These are phyloP conservation scores for Tolypocladium pustulatum DNA, from an alignment of 2,329 filamentous ascomycete genomes.

Conservation along the genomic window DNA sequence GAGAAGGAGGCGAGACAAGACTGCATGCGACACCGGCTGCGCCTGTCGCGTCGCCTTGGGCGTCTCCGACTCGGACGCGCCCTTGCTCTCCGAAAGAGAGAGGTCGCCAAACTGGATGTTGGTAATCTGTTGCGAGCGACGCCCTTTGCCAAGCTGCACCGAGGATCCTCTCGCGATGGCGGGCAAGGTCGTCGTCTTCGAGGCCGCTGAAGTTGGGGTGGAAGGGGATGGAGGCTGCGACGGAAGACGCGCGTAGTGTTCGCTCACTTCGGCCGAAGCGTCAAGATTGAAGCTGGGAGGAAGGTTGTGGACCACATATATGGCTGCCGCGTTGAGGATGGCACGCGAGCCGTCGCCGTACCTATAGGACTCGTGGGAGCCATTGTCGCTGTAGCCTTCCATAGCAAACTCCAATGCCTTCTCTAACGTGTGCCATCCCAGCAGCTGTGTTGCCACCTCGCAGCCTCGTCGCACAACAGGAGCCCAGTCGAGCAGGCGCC, in stretches of 20 bases:
- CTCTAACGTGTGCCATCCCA: slow-evolving; percentile 55
- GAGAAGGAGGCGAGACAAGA: slow-evolving; percentile 56
- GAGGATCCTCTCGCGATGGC: slow-evolving; percentile 26
- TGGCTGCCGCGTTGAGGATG: slow-evolving; percentile 44
- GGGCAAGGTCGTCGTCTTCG: slow-evolving; percentile 7
- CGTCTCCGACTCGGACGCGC: slow-evolving; percentile 17
- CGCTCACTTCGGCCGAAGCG: slow-evolving; percentile 23
- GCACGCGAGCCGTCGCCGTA: slow-evolving; percentile 41
- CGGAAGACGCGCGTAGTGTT: slow-evolving; percentile 30
- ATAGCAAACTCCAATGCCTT: slow-evolving; percentile 49
- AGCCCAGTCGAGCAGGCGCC: slow-evolving; percentile 44
- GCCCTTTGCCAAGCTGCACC: slow-evolving; percentile 23
- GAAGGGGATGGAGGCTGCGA: slow-evolving; percentile 9
- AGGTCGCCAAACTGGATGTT: slow-evolving; percentile 65
- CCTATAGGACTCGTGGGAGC: slow-evolving; percentile 33
- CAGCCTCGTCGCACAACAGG: slow-evolving; percentile 47
- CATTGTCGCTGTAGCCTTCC: slow-evolving; percentile 22
- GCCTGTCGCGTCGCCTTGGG: slow-evolving; percentile 14
- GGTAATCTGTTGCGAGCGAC: slow-evolving; percentile 42
- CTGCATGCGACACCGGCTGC: slow-evolving; percentile 27
- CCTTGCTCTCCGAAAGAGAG: slow-evolving; percentile 22
- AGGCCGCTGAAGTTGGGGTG: slow-evolving; percentile 3
- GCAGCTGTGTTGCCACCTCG: slow-evolving; percentile 44
- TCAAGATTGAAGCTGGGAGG: slow-evolving; percentile 51
- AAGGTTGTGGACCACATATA: slow-evolving; percentile 51